A percentile compares a stretch with the other conserved stretches of the same genome.
These are phyloP conservation scores for Avena insularis DNA, from an alignment of 176 grass and related monocot genomes.

Conservation along the genomic window DNA sequence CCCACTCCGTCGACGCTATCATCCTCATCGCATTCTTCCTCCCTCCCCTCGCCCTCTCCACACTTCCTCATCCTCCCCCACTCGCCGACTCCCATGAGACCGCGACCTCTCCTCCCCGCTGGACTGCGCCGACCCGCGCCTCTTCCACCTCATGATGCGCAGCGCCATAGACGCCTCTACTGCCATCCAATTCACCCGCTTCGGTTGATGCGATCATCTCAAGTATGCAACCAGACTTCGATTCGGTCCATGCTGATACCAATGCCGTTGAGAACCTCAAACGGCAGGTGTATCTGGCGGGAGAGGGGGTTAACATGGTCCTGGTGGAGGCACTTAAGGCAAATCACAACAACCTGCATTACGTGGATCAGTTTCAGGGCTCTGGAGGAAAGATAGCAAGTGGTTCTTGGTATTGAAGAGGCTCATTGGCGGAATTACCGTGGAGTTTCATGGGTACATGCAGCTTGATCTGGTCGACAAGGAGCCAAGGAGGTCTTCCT, in stretches of 20 bases:
- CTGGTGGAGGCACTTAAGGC: slow-evolving; percentile 61
- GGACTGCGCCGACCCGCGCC: too few relatives aligned
- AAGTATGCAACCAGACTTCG: slow-evolving; percentile 65
- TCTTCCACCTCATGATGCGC: too few relatives aligned
- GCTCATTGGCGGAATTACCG: slow-evolving; percentile 67
- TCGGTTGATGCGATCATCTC: slow-evolving; percentile 53
- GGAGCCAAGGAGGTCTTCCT: slow-evolving; percentile 66
- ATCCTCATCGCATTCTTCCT: too few relatives aligned
- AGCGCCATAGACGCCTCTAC: too few relatives aligned
- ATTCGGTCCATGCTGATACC: slow-evolving; percentile 51
- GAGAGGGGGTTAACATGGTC: slow-evolving; percentile 35
- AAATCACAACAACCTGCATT: slow-evolving; percentile 45
- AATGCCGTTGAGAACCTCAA: slow-evolving; percentile 34
- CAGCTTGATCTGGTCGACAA: slow-evolving; percentile 51
- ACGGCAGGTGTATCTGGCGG: slow-evolving; percentile 68
- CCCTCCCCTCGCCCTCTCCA: too few relatives aligned
- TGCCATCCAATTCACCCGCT: too few relatives aligned
- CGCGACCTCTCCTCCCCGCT: too few relatives aligned
- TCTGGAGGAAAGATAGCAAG: slow-evolving; percentile 66
- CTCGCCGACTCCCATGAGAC: too few relatives aligned
- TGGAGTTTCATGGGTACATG: slow-evolving; percentile 89
- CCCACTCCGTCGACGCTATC: too few relatives aligned
- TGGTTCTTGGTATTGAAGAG: slow-evolving; percentile 78
- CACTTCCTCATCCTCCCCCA: too few relatives aligned
- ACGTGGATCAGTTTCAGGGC: slow-evolving; percentile 66